phyloP scores from a whole-genome alignment of 2,329 filamentous ascomycete genomes.

The Fusarium albidum region DNA sequence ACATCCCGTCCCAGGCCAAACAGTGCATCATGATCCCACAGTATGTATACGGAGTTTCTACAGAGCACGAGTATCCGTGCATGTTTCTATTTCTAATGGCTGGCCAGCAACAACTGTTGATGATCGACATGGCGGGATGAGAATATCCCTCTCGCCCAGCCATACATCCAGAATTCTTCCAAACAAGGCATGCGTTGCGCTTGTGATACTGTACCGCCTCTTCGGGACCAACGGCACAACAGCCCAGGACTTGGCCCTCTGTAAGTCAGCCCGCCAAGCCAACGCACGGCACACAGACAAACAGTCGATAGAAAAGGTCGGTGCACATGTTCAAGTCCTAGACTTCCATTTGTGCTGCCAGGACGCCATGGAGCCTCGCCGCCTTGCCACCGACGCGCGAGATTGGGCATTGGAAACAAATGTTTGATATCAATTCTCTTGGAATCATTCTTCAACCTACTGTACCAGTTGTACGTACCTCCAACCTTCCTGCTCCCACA shows the following conservation, averaged over 20 bases:
- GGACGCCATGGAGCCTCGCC: slow-evolving; percentile 11
- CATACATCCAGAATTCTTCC: slow-evolving; percentile 5
- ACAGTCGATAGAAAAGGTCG: neutral
- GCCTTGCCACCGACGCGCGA: neutral
- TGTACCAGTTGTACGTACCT: neutral
- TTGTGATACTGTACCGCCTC: neutral
- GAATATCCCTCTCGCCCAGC: slow-evolving; percentile 1
- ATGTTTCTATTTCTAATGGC: neutral
- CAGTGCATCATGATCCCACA: no score
- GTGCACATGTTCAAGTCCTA: no score
- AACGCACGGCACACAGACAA: neutral
- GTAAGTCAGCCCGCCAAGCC: slow-evolving; percentile 7
- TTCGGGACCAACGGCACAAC: neutral
- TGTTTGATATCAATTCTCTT: neutral
- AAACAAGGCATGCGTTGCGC: neutral
- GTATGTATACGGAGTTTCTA: neutral
- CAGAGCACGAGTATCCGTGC: neutral
- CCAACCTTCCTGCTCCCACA: slow-evolving; percentile 25
- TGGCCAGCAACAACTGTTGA: slow-evolving; percentile 11
- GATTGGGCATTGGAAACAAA: slow-evolving; percentile 10
- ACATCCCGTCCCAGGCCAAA: no score
- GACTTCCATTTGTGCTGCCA: neutral
- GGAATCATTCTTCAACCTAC: slow-evolving; percentile 10
- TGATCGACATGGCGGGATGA: slow-evolving; percentile 16
- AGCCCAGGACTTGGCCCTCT: neutral